Percentiles rank a stretch among this genome's conserved stretches.
phyloP scores from a whole-genome alignment of 1,284 basidiomycete genomes.

The Heterobasidion irregulare region DNA sequence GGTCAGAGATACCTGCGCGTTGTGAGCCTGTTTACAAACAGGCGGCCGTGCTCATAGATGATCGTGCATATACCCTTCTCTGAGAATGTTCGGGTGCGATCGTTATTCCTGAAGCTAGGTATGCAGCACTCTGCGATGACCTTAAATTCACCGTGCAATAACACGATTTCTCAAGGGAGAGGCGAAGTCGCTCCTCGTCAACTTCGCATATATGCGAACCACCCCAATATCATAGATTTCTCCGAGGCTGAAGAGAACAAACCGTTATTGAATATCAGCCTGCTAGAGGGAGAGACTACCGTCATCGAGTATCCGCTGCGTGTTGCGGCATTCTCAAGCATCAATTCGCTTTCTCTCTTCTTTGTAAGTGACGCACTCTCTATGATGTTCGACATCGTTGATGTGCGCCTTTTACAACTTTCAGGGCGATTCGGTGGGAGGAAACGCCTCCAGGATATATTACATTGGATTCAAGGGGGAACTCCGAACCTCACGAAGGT shows the following conservation, averaged over 20 bases:
- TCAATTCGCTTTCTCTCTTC: conserved; percentile 66
- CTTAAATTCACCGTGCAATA: background rate
- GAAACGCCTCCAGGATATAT: conserved; percentile 57
- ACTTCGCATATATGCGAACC: conserved; percentile 63
- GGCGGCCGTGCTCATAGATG: conserved; percentile 34
- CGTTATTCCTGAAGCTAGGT: conserved; percentile 70
- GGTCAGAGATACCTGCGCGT: conserved; percentile 27
- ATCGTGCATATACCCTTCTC: conserved; percentile 77
- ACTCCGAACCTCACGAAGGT: conserved; percentile 43
- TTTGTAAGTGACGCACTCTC: conserved; percentile 39
- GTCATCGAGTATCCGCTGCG: conserved; percentile 72
- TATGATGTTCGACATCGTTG: background rate
- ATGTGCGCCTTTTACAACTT: background rate
- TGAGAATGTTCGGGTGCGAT: conserved; percentile 67
- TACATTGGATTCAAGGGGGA: conserved; percentile 81
- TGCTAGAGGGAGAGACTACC: conserved; percentile 59
- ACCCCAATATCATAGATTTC: conserved; percentile 69
- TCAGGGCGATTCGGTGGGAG: conserved; percentile 60
- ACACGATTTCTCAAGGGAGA: conserved; percentile 35
- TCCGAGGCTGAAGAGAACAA: conserved; percentile 55
- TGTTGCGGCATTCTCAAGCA: conserved; percentile 65
- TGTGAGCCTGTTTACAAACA: conserved; percentile 1
- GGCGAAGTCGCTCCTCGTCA: conserved; percentile 61
- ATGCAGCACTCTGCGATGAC: conserved; percentile 10
- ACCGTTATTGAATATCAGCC: conserved; percentile 62